Evolutionary conservation across 1,139 yeast genomes (phyloP).

Genomic region (Arxiozyma slooffiae): DNA sequence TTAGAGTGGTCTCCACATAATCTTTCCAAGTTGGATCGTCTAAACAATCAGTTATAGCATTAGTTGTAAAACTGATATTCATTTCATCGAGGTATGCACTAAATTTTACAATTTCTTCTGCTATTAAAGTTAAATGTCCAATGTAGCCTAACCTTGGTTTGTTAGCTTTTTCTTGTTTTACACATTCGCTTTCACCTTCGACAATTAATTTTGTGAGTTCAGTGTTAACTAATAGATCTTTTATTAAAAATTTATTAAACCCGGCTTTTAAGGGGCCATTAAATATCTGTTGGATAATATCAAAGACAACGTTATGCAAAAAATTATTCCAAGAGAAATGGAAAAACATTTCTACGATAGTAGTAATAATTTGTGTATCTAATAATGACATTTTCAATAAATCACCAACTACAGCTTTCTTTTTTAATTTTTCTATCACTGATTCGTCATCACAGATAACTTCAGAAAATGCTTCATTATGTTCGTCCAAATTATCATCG

Average conservation of each 20-base stretch:
- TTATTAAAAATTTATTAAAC: conserved; percentile 75
- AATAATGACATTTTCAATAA: conserved; percentile 72
- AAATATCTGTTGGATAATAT: conserved; percentile 89
- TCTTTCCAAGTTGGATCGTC: conserved; percentile 61
- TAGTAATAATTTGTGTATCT: conserved; percentile 69
- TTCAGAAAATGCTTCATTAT: conserved; percentile 14
- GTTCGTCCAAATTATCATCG: conserved; percentile 7
- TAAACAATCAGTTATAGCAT: conserved; percentile 26
- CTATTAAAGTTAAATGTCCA: conserved; percentile 93
- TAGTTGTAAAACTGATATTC: conserved; percentile 28
- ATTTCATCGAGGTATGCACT: conserved; percentile 34
- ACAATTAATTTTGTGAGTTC: conserved; percentile 75
- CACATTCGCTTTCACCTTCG: conserved; percentile 70
- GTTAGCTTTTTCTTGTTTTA: conserved; percentile 47
- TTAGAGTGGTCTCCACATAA: conserved; percentile 73
- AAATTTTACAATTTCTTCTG: conserved; percentile 94
- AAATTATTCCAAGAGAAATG: conserved; percentile 96
- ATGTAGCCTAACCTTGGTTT: conserved; percentile 83
- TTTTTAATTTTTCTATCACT: conserved; percentile 31
- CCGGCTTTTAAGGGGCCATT: conserved; percentile 89
- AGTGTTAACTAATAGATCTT: conserved; percentile 72
- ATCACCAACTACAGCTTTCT: conserved; percentile 80
- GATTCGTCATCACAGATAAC: conserved; percentile 24
- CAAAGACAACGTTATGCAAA: conserved; percentile 93
- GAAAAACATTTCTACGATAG: conserved; percentile 80